Conservation (phyloP, 768 basidiomycete species). For the Coprinellus micaceus region DNA sequence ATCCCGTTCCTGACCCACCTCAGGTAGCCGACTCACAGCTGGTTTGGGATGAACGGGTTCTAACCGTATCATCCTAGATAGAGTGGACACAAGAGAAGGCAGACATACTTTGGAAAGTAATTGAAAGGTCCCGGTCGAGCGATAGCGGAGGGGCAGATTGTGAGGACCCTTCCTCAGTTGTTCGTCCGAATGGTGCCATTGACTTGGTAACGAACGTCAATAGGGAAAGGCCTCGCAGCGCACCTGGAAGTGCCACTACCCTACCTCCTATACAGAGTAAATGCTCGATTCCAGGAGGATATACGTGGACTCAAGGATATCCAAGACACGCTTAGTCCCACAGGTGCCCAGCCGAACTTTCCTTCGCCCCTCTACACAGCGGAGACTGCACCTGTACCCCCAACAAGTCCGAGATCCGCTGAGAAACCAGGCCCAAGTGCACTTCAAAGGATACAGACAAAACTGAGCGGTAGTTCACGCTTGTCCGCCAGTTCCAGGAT, state of each 20-base stretch:
- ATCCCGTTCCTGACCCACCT: conserved; percentile 62
- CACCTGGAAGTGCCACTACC: conserved; percentile 81
- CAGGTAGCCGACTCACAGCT: conserved; percentile 27
- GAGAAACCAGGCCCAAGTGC: conserved; percentile 25
- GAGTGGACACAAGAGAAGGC: conserved; percentile 86
- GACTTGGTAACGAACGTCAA: conserved; percentile 4
- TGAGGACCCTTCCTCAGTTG: conserved; percentile 36
- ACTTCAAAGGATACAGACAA: conserved; percentile 24
- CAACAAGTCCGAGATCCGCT: conserved; percentile 13
- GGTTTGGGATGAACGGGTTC: background rate
- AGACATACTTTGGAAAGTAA: conserved; percentile 82
- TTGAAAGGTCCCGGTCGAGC: conserved; percentile 68
- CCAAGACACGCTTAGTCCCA: conserved; percentile 55
- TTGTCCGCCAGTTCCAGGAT: conserved; percentile 43
- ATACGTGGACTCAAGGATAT: conserved; percentile 75
- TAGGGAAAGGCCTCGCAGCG: conserved; percentile 81
- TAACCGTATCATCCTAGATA: conserved; percentile 46
- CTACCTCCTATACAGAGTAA: conserved; percentile 80
- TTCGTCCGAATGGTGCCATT: background rate
- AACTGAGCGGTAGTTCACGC: conserved; percentile 29
- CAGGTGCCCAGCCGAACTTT: conserved; percentile 34
- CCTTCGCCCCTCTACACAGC: conserved; percentile 25
- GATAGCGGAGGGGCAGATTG: conserved; percentile 79
- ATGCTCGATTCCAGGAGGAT: conserved; percentile 82
- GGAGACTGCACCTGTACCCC: no score